Percentiles rank a stretch among this genome's conserved stretches.
Conservation (phyloP, 164 flowering plant species). For the Cinnamomum chago region DNA sequence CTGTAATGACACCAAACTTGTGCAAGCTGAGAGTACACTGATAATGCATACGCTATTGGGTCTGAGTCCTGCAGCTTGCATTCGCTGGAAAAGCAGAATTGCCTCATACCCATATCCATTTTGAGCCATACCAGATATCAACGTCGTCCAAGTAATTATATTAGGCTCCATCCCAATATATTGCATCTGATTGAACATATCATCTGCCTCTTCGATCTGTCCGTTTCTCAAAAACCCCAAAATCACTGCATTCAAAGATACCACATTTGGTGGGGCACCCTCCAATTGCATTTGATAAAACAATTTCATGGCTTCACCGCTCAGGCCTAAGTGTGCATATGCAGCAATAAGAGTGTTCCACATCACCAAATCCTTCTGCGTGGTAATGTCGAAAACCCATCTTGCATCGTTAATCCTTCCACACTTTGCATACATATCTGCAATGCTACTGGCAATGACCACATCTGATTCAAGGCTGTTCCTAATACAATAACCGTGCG, state of each 20-base stretch:
- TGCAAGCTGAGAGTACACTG: slow-evolving; percentile 46
- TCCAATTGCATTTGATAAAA: slow-evolving; percentile 70
- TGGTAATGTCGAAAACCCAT: slow-evolving; percentile 38
- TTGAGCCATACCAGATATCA: slow-evolving; percentile 57
- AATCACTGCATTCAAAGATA: slow-evolving; percentile 64
- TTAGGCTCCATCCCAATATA: slow-evolving; percentile 42
- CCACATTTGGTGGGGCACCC: slow-evolving; percentile 44
- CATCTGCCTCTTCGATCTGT: slow-evolving; percentile 41
- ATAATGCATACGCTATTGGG: slow-evolving; percentile 40
- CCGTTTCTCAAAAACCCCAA: slow-evolving; percentile 50
- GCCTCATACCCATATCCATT: slow-evolving; percentile 46
- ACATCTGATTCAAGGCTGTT: slow-evolving; percentile 50
- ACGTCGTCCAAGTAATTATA: slow-evolving; percentile 52
- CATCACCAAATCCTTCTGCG: slow-evolving; percentile 45
- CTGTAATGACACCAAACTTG: slow-evolving; percentile 26
- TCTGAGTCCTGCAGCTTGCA: slow-evolving; percentile 50
- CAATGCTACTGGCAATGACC: slow-evolving; percentile 49
- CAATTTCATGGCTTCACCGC: slow-evolving; percentile 62
- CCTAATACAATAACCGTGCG: slow-evolving; percentile 57
- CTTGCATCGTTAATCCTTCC: slow-evolving; percentile 37
- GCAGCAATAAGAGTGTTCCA: slow-evolving; percentile 65
- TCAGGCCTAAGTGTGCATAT: slow-evolving; percentile 47
- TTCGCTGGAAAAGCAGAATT: slow-evolving; percentile 31
- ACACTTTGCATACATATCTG: slow-evolving; percentile 66
- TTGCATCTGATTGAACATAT: slow-evolving; percentile 53